Base-by-base conservation (phyloP, 2,329 filamentous ascomycete species). In the Pseudocercospora vitis region DNA sequence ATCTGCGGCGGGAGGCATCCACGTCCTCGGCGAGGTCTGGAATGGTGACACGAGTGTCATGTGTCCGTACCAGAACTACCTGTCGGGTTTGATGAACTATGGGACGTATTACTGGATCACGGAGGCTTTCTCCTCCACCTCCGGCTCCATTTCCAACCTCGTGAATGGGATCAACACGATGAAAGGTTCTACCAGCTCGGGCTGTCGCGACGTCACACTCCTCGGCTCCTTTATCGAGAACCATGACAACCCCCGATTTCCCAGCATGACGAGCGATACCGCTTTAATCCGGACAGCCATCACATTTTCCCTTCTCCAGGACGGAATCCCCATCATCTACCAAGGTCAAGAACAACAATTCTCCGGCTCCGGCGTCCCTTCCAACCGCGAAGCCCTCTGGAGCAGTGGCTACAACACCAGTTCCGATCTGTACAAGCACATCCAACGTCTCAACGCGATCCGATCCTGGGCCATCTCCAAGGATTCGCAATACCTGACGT, bases 281-380 rank as follows among this genome's bases (percentile, higher is more conserved):
- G 66, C 78, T 55, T 74, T 84, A 1, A 78, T 82, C 40, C 80
- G 81, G 64, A 86, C 86, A 60, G 76, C 79, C 3, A 73, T 86
- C 29, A 75, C 81, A 0, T 85, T 82, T 58, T 77, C 78, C 16
- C 76, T 86, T 12, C 76, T 86, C 12, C 71, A 72, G 1, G 74
- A 83, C 48, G 83, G 83, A 12, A 80, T 86, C 28, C 82, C 82
- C 1, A 81, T 85, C 50, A 74, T 85, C 23, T 86, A 86, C 68
- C 78, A 84, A 59, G 83, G 83, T 21, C 80, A 82, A 55, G 83
- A 86, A 68, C 83, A 86, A 62, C 78, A 78, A 47, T 81, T 77
- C 63, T 64, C 70, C 1, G 64, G 63, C 9, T 21, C 53, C 6
- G 63, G 61, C 24, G 59, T 59, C 28, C 72, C 72, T 0, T 55